Base-by-base conservation (phyloP, 768 basidiomycete genomes). In the Boletellus ananas region DNA sequence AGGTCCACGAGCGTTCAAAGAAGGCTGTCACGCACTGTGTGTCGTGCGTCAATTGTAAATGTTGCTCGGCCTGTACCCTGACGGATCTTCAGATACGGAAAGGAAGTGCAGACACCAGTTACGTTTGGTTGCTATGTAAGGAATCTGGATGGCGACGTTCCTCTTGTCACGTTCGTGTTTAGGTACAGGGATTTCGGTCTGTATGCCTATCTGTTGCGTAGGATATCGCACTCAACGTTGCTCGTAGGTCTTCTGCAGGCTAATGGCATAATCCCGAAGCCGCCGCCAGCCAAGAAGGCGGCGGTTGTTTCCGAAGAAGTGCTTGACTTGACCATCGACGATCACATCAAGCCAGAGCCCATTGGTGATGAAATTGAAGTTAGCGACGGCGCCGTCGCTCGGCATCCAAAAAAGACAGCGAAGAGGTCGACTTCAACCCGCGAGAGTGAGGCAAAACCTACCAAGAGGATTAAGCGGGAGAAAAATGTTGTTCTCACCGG, bases 1-100 rank as follows among this genome's bases (percentile, higher is more conserved):
- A 63, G 34, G 41, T 68, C 9, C 66, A 67, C 34, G 68, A 67
- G 20, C 63, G 63, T 23, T 54, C 61, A 23, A 67, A 67, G 54
- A 67, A 67, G 50, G 66, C 61, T 14, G 50, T 70, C 10, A 56
- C 63, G 1, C 63, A 67, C 9, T 59, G 63, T 47, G 55, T 67
- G 33, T 55, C 57, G 61, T 67, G 38, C 34, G 68, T 58, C 36
- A 9, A 37, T 10, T 25, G 5, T 9, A 13, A 23, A 27, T 2
- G 29, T 16, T 27, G 16, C 27, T 40, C 27, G 29, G 27, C 41
- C 25, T n/a, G 3, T 8, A 17, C 4, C 42, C 38, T 55, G 11
- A 57, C 5, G 29, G 21, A 39, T 13, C 12, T 39, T 16, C 27
- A 67, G 66, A 20, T 69, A 57, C 34, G 68, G 66, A 4, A 34